Base-by-base conservation (phyloP, 345 rosid species). In the Stellera chamaejasme region DNA sequence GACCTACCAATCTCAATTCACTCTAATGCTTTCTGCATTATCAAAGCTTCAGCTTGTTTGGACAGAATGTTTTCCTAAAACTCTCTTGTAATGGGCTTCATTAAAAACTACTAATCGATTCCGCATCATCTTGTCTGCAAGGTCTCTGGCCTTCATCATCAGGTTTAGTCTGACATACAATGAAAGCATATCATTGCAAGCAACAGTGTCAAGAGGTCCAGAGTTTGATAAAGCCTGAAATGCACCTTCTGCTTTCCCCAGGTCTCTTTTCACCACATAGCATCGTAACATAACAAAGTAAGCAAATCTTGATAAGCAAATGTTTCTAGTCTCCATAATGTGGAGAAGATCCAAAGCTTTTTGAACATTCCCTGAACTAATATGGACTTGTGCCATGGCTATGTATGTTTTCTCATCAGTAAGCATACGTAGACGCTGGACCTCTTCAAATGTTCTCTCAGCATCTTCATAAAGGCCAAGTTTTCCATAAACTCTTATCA, bases 341-440 rank as follows among this genome's bases (percentile, higher is more conserved):
- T 76, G 77, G 59, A 91, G 68, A 15, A 80, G 66, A 62, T 58
- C 50, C 67, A 88, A 68, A 53, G 98, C 98, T 60, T 76, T 85
- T 65, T 69, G 80, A 52, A 68, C 75, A 68, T 82, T 83, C 36
- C 90, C 80, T 0, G 84, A 77, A 62, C 64, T 79, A 6, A 83
- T 80, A 77, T 85, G 78, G 50, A 91, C 96, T 68, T 85, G 96
- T 11, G 96, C 89, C 95, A 91, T 91, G 19, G 92, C 83, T 75
- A 91, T 64, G 74, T 83, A 91, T 10, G 98, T 88, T 78, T 85
- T 91, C 78, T 88, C 96, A 60, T 75, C 78, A 60, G 71, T 73
- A 66, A 91, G 81, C 45, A 85, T 56, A 68, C 90, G 85, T 47
- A 76, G 69, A 36, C 61, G 79, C 57, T 76, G 55, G 54, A 61